Base-by-base conservation (phyloP, 768 basidiomycete species). In the Panaeolus papilionaceus region DNA sequence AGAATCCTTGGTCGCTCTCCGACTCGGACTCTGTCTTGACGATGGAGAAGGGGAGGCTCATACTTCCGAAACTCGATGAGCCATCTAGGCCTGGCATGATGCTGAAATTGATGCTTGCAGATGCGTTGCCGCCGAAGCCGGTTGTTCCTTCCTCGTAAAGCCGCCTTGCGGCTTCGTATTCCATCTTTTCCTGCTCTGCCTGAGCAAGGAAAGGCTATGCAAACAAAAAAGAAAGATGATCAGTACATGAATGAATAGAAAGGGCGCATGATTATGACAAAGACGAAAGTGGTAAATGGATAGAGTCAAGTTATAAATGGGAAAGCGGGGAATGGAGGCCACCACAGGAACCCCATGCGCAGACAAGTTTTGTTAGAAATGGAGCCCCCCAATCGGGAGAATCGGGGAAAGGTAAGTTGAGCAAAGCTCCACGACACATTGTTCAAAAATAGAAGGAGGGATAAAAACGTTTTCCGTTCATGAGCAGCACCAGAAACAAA, bases 151-250 rank as follows among this genome's bases (percentile, higher is more conserved):
- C 93, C 76, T 98, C 95, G 74, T 98, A 98, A 62, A 94, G 71
- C 77, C 92, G 87, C 54, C 93, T 84, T 40, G 94, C 92, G 39
- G 89, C 86, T 75, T 96, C 94, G 78, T 97, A 97, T 72, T 95
- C 92, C 81, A 94, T 89, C 82, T 97, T 97, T 85, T 97, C 95
- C 76, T 94, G 92, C 77, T 97, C 95, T 14, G 95, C 96, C 78
- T 95, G 94, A 16, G 92, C 91, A 47, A 98, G 84, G 84, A 94
- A 98, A 0, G 96, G 95, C 94, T 97, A 70, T 37, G 54, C 12
- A 58, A 28, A 58, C 12, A 33, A 58, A 58, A 51, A 26, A 23
- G 47, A 40, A 64, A 68, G 37, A 68, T 45, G 63, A 68, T 61
- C 62, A 77, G 26, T 73, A 70, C 68, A 68, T 38, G 47, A 49